Base-by-base conservation (phyloP, 2,329 filamentous ascomycete species). In the Exophiala mesophila region DNA sequence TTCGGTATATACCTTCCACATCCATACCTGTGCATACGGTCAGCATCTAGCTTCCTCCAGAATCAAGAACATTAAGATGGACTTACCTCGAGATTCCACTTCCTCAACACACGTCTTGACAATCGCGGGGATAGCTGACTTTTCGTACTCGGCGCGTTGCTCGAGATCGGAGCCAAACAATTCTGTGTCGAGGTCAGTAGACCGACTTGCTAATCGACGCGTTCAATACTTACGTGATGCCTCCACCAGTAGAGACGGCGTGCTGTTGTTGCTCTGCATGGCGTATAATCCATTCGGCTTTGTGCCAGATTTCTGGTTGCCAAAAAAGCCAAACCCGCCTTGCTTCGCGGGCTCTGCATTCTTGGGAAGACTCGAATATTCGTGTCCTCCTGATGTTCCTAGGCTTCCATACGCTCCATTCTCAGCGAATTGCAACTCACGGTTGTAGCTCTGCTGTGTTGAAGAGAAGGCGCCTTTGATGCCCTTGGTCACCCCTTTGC, bases 51-150 rank as follows among this genome's bases (percentile, higher is more conserved):
- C 6, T 17, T 7, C 8, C n/a, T 18, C 29, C 7, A 39, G 10
- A n/a, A 16, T 9, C 18, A 12, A 8, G n/a, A n/a, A 24, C 8
- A 21, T 33, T 3, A 13, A 9, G 26, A 13, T 17, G 36, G 39
- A 53, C 65, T 39, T 60, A 66, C 90, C 92, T 61, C 92, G 82
- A 16, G 92, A 70, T 64, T 98, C 92, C 28, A 98, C 92, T 66
- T 98, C 90, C 61, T 95, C 87, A 54, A 98, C 94, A 65, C 92
- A 98, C 35, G 88, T 84, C 35, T 82, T 90, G 31, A 98, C 86
- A 19, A 98, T 86, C 50, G 81, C 83, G 35, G 92, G 92, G 49
- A 98, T 90, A 57, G 90, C 82, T 39, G 85, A 82, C 51, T 85
- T 86, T 65, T 98, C 92, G 58, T 79, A 88, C 37, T 95, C 88